Base-by-base conservation (phyloP, 306 rosid species). In the Fragaria iinumae region DNA sequence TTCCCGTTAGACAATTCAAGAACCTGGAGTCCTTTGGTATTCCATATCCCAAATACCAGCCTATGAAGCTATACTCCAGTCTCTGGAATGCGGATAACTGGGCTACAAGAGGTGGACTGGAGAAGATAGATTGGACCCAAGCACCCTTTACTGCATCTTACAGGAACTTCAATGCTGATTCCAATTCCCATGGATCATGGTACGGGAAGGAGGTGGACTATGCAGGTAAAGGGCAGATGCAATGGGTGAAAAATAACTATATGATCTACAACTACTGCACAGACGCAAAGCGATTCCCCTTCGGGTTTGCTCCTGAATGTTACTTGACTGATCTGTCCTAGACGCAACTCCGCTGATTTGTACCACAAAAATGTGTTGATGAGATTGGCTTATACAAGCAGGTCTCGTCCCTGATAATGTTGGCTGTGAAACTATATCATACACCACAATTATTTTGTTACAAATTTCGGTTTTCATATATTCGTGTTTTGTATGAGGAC, bases 231-330 rank as follows among this genome's bases (percentile, higher is more conserved):
- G 74, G 77, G 49, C 76, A 69, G 77, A 77, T 83, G 14, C 20
- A 73, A 36, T 80, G 85, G 85, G 83, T 75, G 14, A 81, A 79
- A 47, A 36, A 69, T 1, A 72, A 77, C 38, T 67, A 55, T 50
- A 79, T 85, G 84, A 73, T 88, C 73, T 88, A 88, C 38, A 65
- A 88, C 63, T 85, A 88, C 57, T 88, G 91, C 72, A 69, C 66
- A 2, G 83, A 85, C 45, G 9, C 34, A 0, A 52, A 83, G 3
- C 84, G 87, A 27, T 83, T 88, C 55, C 86, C 74, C 7, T 75
- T 17, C n/a, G 89, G 88, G 13, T 72, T 74, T 29, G 84, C 91
- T 21, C 65, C 50, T 2, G 89, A 88, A 49, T 87, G 88, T 57
- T 69, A 77, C 36, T 11, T 66, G 21, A 29, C 43, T 11, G 45